Conservation (phyloP, 164 flowering plant species). For the Umbilicus rupestris region DNA sequence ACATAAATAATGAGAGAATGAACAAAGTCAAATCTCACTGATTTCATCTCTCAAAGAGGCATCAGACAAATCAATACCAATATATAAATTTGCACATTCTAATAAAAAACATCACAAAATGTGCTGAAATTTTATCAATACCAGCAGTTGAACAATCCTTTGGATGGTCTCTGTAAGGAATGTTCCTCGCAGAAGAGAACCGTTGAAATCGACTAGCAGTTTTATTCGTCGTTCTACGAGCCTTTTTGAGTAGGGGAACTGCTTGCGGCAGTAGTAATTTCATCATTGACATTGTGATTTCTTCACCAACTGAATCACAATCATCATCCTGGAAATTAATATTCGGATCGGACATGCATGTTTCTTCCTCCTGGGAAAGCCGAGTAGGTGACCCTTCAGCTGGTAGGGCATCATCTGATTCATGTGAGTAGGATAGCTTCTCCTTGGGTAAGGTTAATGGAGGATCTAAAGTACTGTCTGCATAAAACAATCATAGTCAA, state of each 20-base stretch:
- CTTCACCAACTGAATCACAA: slow-evolving; percentile 64
- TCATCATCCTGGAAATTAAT: slow-evolving; percentile 39
- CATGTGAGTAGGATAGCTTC: slow-evolving; percentile 13
- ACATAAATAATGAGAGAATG: neutral
- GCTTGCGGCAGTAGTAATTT: slow-evolving; percentile 83
- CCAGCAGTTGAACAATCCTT: slow-evolving; percentile 22
- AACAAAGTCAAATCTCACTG: neutral
- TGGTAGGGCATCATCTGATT: slow-evolving; percentile 16
- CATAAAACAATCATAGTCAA: slow-evolving; percentile 12
- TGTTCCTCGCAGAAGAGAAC: slow-evolving; percentile 11
- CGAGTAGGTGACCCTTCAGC: slow-evolving; percentile 24
- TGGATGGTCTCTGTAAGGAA: slow-evolving; percentile 10
- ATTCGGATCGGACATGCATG: slow-evolving; percentile 22
- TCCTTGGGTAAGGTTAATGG: slow-evolving; percentile 15
- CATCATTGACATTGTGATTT: slow-evolving; percentile 73
- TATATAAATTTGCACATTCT: neutral
- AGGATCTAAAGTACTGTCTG: slow-evolving; percentile 25
- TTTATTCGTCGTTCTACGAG: slow-evolving; percentile 33
- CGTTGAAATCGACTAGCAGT: slow-evolving; percentile 12
- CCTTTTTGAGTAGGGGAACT: slow-evolving; percentile 60
- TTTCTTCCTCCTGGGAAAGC: slow-evolving; percentile 32
- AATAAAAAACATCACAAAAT: neutral
- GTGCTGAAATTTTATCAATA: slow-evolving; percentile 8
- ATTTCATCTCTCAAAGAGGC: neutral
- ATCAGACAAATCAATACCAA: neutral